phyloP scores from a whole-genome alignment of 441 rosid genomes.

The Aquilaria agallochum region DNA sequence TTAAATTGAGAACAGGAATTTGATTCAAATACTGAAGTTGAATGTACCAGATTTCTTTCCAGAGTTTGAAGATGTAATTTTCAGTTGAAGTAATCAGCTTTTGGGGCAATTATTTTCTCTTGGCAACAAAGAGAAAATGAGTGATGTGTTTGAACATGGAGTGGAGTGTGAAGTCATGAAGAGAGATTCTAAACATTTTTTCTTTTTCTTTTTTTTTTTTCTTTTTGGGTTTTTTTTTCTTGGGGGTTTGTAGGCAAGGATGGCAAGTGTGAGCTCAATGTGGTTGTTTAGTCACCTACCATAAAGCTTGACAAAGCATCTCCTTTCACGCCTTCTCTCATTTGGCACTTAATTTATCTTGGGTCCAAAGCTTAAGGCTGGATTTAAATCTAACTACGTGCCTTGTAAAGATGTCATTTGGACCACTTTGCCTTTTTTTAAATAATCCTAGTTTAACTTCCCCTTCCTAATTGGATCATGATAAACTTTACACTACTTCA shows the following conservation, averaged over 20 bases:
- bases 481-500: slow-evolving; percentile 1
- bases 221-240: background rate
- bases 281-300: slow-evolving; percentile 59
- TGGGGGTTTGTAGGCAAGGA: slow-evolving; percentile 27
- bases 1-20: background rate
- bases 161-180: slow-evolving; percentile 28
- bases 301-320: slow-evolving; percentile 47
- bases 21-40: slow-evolving; percentile 11
- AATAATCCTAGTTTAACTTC: background rate
- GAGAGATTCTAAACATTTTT: slow-evolving; percentile 10
- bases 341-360: slow-evolving; percentile 7
- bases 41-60: slow-evolving; percentile 9
- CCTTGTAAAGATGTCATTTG: slow-evolving; percentile 6
- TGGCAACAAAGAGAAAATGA: slow-evolving; percentile 39
- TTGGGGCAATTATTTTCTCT: slow-evolving; percentile 24
- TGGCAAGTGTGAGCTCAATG: slow-evolving; percentile 41
- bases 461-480: background rate
- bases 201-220: background rate
- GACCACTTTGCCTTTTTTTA: slow-evolving; percentile 4
- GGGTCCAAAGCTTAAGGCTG: slow-evolving; percentile 6
- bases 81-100: slow-evolving; percentile 2
- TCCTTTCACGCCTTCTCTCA: slow-evolving; percentile 16
- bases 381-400: background rate
- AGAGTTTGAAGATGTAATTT: slow-evolving; percentile 10
- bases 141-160: slow-evolving; percentile 30